Conservation (phyloP, 2,329 filamentous ascomycete species). For the Coccinonectria pachysandricola region DNA sequence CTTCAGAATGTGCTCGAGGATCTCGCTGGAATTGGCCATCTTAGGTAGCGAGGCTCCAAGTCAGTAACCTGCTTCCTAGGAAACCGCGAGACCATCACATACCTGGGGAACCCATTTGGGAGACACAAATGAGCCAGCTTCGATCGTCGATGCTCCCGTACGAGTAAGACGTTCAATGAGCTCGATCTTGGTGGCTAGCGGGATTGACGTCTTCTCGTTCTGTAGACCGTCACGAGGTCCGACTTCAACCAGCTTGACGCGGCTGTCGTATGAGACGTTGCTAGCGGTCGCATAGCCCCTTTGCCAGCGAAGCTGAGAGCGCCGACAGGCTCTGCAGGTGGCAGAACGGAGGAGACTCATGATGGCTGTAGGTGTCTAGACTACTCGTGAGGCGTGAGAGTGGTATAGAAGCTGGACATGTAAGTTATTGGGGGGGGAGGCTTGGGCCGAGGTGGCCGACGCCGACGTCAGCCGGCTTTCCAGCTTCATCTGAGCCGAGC, state of each 20-base stretch:
- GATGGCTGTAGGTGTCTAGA: conserved; percentile 2
- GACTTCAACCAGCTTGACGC: conserved; percentile 65
- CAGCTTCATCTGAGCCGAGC: no score
- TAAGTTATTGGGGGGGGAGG: no score
- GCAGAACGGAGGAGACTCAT: conserved; percentile 29
- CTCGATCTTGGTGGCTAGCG: conserved; percentile 64
- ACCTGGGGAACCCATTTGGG: conserved; percentile 82
- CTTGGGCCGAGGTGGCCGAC: not conserved
- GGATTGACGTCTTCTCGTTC: conserved; percentile 66
- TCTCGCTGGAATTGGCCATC: conserved; percentile 72
- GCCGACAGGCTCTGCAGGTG: conserved; percentile 29
- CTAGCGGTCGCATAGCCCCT: conserved; percentile 32
- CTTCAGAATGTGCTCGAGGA: conserved; percentile 58
- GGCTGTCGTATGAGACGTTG: conserved; percentile 27
- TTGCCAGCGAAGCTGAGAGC: conserved; percentile 21
- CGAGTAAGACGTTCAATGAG: conserved; percentile 58
- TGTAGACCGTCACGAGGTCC: conserved; percentile 80
- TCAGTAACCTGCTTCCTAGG: no score
- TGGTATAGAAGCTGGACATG: no score
- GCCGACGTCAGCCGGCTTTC: conserved; percentile 11
- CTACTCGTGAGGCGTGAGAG: no score
- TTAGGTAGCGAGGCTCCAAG: conserved; percentile 27
- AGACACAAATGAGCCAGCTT: conserved; percentile 73
- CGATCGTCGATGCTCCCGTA: conserved; percentile 63
- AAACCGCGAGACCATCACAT: no score